Evolutionary conservation across 306 rosid species (phyloP).

Genomic region (Vigna hirtella): DNA sequence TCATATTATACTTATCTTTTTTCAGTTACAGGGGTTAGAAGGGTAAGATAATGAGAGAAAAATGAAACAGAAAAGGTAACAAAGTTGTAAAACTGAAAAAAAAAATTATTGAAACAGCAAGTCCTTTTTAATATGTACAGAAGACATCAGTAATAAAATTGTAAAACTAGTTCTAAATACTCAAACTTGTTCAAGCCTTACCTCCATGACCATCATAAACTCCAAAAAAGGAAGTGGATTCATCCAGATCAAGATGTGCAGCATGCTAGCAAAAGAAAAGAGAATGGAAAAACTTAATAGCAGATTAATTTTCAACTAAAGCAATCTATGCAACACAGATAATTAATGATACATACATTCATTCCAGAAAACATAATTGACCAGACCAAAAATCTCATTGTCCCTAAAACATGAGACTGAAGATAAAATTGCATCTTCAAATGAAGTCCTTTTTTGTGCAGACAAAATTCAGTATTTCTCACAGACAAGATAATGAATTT

Average conservation of each 20-base stretch:
- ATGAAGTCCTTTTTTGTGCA: background rate
- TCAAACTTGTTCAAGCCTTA: slow-evolving; percentile 45
- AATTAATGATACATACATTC: background rate
- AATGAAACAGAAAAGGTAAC: background rate
- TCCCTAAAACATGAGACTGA: background rate
- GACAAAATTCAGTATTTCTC: background rate
- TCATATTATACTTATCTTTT: background rate
- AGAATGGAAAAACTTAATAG: slow-evolving; percentile 33
- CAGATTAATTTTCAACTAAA: slow-evolving; percentile 23
- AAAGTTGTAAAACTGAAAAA: background rate
- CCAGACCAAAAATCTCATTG: background rate
- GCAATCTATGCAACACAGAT: slow-evolving; percentile 22
- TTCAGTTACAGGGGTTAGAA: background rate
- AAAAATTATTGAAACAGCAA: background rate
- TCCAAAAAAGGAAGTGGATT: slow-evolving; percentile 84
- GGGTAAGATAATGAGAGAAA: background rate
- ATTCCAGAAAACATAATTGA: slow-evolving; percentile 13
- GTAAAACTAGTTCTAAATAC: slow-evolving; percentile 19
- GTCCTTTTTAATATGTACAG: background rate
- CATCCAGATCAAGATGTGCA: slow-evolving; percentile 85
- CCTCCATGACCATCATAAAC: slow-evolving; percentile 98
- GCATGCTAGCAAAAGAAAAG: slow-evolving; percentile 72
- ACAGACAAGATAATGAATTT: slow-evolving; percentile 13
- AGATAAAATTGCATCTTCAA: slow-evolving; percentile 26
- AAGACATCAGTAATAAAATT: background rate